These are phyloP conservation scores for Dothidotthia symphoricarpi DNA, from an alignment of 2,329 filamentous ascomycete genomes.

Conservation along the genomic window DNA sequence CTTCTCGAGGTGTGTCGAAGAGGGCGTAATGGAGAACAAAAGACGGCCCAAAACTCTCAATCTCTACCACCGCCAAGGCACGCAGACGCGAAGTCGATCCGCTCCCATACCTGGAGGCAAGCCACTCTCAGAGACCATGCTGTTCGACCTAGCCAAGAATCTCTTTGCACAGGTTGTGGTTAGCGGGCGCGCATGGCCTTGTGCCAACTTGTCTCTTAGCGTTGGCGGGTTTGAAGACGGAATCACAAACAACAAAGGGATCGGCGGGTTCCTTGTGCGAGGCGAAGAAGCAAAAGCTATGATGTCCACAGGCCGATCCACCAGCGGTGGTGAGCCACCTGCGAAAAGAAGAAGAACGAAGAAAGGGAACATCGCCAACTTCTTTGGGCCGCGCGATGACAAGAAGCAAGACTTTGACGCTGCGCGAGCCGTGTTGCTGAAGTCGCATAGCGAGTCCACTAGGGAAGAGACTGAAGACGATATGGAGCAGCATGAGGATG, in stretches of 20 bases:
- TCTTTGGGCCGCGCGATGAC: constrained; percentile 34
- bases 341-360: constrained; percentile 30
- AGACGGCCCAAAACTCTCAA: constrained; percentile 83
- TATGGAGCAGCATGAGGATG: constrained; percentile 18
- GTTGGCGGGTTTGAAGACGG: constrained; percentile 93
- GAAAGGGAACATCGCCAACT: constrained; percentile 40
- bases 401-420: constrained; percentile 37
- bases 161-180: constrained; percentile 74
- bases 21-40: constrained; percentile 84
- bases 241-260: constrained; percentile 77
- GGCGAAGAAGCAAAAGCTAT: constrained; percentile 57
- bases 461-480: constrained; percentile 25
- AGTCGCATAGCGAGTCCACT: constrained; percentile 28
- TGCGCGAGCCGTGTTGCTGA: constrained; percentile 30
- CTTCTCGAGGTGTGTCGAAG: constrained; percentile 82
- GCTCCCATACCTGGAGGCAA: constrained; percentile 74
- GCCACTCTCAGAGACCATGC: constrained; percentile 65
- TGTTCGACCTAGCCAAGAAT: constrained; percentile 74
- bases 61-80: constrained; percentile 73
- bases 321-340: constrained; percentile 19
- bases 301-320: constrained; percentile 19
- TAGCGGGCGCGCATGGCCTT: constrained; percentile 84
- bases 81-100: constrained; percentile 72
- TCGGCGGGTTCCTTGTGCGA: constrained; percentile 78
- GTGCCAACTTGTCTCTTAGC: constrained; percentile 81